phyloP scores from a whole-genome alignment of 768 basidiomycete genomes.

The Psilocybe subaeruginosa region DNA sequence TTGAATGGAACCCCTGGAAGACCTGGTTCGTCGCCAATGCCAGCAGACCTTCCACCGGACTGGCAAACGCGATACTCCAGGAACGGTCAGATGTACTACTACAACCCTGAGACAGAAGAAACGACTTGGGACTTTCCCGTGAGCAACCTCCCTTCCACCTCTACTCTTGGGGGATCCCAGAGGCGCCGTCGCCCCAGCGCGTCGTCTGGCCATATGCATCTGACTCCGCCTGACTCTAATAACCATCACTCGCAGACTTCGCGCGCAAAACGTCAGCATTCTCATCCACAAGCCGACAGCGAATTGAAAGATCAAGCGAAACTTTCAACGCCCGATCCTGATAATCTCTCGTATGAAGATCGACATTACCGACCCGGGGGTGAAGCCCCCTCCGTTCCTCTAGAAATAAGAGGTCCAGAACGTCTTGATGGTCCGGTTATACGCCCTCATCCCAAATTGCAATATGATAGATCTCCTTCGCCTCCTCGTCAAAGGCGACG shows the following conservation, averaged over 20 bases:
- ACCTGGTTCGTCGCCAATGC: slow-evolving; percentile 27
- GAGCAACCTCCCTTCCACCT: slow-evolving; percentile 28
- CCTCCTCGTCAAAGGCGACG: slow-evolving; percentile 31
- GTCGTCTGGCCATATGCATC: slow-evolving; percentile 26
- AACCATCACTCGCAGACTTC: slow-evolving; percentile 29
- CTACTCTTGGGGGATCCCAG: slow-evolving; percentile 26
- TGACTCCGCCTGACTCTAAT: slow-evolving; percentile 32
- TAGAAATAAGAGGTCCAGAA: slow-evolving; percentile 7
- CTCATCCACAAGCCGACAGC: slow-evolving; percentile 21
- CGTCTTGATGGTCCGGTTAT: slow-evolving; percentile 9
- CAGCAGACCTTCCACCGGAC: slow-evolving; percentile 48
- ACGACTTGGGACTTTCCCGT: slow-evolving; percentile 62
- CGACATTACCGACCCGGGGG: slow-evolving; percentile 66
- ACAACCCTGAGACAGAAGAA: slow-evolving; percentile 56
- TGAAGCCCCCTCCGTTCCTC: slow-evolving; percentile 15
- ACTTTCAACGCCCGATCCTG: slow-evolving; percentile 14
- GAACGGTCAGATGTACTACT: slow-evolving; percentile 54
- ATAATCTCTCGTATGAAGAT: slow-evolving; percentile 54
- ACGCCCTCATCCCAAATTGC: slow-evolving; percentile 17
- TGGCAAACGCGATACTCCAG: slow-evolving; percentile 65
- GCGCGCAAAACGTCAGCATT: slow-evolving; percentile 18
- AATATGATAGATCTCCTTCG: slow-evolving; percentile 31
- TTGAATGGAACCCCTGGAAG: slow-evolving; percentile 25
- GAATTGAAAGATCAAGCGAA: slow-evolving; percentile 13
- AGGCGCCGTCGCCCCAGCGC: slow-evolving; percentile 27